phyloP scores from a whole-genome alignment of 1,139 yeast species.

The Debaryomyces psychrophilus region DNA sequence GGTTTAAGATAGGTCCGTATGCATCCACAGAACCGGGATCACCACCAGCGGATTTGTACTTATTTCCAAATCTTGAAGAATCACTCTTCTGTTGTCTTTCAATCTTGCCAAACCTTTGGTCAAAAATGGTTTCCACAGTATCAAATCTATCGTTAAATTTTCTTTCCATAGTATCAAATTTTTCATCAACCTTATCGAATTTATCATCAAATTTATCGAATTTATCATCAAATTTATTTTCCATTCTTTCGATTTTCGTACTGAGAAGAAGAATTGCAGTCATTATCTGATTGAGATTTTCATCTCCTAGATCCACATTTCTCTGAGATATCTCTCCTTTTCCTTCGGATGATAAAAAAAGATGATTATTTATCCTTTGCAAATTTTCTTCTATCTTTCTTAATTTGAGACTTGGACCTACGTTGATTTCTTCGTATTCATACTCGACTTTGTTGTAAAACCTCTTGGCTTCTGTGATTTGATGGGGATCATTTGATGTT shows the following conservation, averaged over 20 bases:
- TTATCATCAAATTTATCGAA: not conserved
- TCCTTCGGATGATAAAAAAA: too few species aligned
- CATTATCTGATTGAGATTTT: not conserved
- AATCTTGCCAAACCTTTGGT: not conserved
- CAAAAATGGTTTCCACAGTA: not conserved
- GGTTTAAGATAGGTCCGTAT: not conserved
- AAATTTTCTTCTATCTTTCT: too few species aligned
- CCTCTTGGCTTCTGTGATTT: too few species aligned
- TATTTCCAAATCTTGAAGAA: not conserved
- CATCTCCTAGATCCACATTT: slow-evolving; percentile 4
- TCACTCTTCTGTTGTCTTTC: not conserved
- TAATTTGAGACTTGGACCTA: too few species aligned
- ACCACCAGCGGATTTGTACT: slow-evolving; percentile 2
- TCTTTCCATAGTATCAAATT: not conserved
- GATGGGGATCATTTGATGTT: too few species aligned
- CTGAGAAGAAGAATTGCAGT: too few species aligned
- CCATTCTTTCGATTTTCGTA: too few species aligned
- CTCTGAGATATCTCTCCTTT: too few species aligned
- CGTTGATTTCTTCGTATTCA: too few species aligned
- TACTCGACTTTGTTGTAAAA: too few species aligned
- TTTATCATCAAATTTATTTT: too few species aligned
- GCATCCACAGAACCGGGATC: not conserved
- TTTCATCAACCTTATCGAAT: not conserved
- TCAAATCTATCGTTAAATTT: not conserved
- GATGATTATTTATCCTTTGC: too few species aligned